Evolutionary conservation across 1,139 yeast species (phyloP).

Genomic region (Hanseniaspora sp.): DNA sequence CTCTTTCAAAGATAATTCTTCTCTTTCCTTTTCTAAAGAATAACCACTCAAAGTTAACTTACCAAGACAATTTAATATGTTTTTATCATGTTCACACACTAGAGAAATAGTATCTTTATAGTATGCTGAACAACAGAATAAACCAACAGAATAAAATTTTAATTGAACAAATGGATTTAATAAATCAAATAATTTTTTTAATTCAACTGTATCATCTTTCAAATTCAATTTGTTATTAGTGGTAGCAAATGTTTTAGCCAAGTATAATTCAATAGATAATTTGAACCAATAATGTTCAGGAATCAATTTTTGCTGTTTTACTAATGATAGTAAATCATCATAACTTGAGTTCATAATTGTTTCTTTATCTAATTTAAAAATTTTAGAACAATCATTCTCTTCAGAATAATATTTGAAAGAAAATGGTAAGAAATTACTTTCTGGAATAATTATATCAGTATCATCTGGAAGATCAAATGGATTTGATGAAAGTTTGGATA

Average conservation of each 20-base stretch:
- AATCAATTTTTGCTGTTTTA: constrained; percentile 36
- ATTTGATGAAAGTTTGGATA: constrained; percentile 20
- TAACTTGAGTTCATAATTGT: constrained; percentile 41
- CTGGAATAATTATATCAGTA: constrained; percentile 33
- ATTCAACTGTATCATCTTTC: constrained; percentile 42
- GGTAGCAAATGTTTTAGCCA: constrained; percentile 54
- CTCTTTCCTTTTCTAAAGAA: constrained; percentile 18
- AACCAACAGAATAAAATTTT: constrained; percentile 59
- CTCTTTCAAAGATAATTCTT: constrained; percentile 36
- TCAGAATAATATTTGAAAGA: constrained; percentile 45
- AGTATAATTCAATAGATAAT: constrained; percentile 50
- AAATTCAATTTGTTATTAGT: constrained; percentile 42
- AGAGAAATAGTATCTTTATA: constrained; percentile 46
- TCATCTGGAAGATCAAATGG: constrained; percentile 2
- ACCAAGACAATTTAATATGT: constrained; percentile 57
- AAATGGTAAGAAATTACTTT: constrained; percentile 47
- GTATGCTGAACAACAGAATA: constrained; percentile 42
- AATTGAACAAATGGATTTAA: constrained; percentile 43
- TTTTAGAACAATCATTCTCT: constrained; percentile 21
- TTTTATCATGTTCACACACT: constrained; percentile 65
- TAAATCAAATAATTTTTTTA: neutral
- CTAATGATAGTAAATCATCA: constrained; percentile 56
- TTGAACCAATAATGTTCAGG: constrained; percentile 58
- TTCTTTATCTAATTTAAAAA: constrained; percentile 39
- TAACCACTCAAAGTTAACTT: constrained; percentile 53